phyloP scores from a whole-genome alignment of 306 rosid species.

The Dryas octopetala region DNA sequence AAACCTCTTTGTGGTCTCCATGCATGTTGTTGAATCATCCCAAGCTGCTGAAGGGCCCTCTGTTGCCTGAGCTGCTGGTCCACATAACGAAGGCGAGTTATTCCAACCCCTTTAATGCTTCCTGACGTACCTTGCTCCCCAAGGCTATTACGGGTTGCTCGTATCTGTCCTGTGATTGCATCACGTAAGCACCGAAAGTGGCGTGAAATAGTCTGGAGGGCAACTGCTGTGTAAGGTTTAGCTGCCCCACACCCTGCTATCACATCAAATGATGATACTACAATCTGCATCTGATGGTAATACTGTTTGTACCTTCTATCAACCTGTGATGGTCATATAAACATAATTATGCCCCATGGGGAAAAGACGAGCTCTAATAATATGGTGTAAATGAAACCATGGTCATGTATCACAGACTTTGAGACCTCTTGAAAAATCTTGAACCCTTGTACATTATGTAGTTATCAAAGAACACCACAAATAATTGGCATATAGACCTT shows the following conservation, averaged over 20 bases:
- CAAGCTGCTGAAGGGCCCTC: constrained; percentile 78
- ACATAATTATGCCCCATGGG: constrained; percentile 11
- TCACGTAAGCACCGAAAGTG: constrained; percentile 80
- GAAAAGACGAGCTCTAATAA: background rate
- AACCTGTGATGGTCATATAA: constrained; percentile 43
- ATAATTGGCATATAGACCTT: background rate
- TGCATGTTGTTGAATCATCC: constrained; percentile 77
- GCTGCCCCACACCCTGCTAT: constrained; percentile 76
- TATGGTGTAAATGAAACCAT: background rate
- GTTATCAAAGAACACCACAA: background rate
- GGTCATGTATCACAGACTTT: background rate
- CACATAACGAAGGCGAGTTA: constrained; percentile 67
- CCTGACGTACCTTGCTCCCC: constrained; percentile 68
- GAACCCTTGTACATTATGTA: background rate
- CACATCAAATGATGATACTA: constrained; percentile 73
- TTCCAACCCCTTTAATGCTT: constrained; percentile 64
- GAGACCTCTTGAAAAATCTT: background rate
- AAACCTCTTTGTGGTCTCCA: constrained; percentile 88
- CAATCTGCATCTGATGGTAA: constrained; percentile 78
- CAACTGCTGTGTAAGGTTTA: constrained; percentile 77
- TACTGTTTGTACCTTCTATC: constrained; percentile 81
- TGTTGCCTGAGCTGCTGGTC: constrained; percentile 82
- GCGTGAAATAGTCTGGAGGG: constrained; percentile 78
- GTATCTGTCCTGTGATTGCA: constrained; percentile 68
- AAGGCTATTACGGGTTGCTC: constrained; percentile 55